Evolutionary conservation across 1,284 basidiomycete genomes (phyloP).

Genomic region (Cerioporus squamosus): DNA sequence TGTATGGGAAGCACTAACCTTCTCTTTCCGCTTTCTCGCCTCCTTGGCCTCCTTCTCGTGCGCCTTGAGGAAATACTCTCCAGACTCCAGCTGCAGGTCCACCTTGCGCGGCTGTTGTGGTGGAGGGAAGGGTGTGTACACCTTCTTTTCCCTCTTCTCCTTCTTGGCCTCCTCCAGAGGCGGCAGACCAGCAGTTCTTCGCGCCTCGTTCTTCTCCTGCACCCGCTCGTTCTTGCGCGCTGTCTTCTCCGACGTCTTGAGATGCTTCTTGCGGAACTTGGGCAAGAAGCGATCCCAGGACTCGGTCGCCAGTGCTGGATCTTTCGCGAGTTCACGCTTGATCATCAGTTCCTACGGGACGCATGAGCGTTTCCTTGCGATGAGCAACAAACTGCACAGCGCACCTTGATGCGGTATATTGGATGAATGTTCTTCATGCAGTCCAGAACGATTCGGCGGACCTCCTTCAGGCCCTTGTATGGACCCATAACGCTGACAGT

Average conservation of each 20-base stretch:
- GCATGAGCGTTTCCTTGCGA: neutral
- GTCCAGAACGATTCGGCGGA: slow-evolving; percentile 92
- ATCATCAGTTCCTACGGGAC: slow-evolving; percentile 92
- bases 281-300: slow-evolving; percentile 99
- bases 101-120: slow-evolving; percentile 94
- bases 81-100: slow-evolving; percentile 93
- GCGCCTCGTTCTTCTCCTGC: slow-evolving; percentile 58
- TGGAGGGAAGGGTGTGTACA: slow-evolving; percentile 99
- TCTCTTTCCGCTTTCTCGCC: slow-evolving; percentile 67
- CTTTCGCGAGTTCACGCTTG: slow-evolving; percentile 95
- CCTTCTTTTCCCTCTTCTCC: slow-evolving; percentile 80
- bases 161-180: slow-evolving; percentile 40
- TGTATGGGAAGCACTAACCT: slow-evolving; percentile 49
- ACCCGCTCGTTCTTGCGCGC: slow-evolving; percentile 79
- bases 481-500: slow-evolving; percentile 98
- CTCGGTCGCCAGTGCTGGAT: slow-evolving; percentile 93
- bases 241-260: slow-evolving; percentile 93
- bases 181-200: slow-evolving; percentile 62
- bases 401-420: slow-evolving; percentile 97
- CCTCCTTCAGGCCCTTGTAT: slow-evolving; percentile 95
- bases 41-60: slow-evolving; percentile 77
- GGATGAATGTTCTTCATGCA: slow-evolving; percentile 99
- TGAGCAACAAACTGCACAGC: slow-evolving; percentile 9
- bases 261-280: slow-evolving; percentile 92
- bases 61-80: slow-evolving; percentile 97